These are phyloP conservation scores for Hyaloscypha finlandica DNA, from an alignment of 495 filamentous ascomycete genomes.

Conservation along the genomic window DNA sequence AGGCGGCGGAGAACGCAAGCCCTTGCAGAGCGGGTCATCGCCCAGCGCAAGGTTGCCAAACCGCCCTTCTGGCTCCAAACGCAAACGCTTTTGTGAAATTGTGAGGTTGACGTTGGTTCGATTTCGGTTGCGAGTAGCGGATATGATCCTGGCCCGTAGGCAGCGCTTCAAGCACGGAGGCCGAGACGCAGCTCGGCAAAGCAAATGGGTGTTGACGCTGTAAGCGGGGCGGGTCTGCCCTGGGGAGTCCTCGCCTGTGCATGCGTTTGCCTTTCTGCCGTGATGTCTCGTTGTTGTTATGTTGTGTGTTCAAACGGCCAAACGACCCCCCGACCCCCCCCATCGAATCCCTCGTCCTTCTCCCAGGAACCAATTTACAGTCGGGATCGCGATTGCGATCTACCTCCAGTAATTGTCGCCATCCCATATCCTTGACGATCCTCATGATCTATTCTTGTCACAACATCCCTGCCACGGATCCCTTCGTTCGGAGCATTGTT, in stretches of 20 bases:
- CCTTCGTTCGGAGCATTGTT: constrained; percentile 28
- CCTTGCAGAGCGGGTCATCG: no score
- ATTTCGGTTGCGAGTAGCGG: constrained; percentile 2
- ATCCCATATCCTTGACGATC: constrained; percentile 4
- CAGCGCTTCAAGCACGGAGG: constrained; percentile 26
- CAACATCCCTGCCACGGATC: constrained; percentile 20
- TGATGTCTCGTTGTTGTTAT: background rate
- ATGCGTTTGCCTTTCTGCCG: background rate
- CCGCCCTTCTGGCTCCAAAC: background rate
- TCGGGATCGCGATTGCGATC: no score
- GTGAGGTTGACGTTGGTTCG: background rate
- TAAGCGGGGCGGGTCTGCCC: constrained; percentile 17
- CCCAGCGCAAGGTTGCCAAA: background rate
- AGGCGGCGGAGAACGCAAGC: background rate
- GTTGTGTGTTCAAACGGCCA: constrained; percentile 5
- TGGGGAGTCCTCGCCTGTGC: constrained; percentile 1
- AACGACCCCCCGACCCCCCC: background rate
- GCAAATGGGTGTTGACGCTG: constrained; percentile 24
- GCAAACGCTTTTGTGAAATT: background rate
- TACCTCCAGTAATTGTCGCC: background rate
- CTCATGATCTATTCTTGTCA: constrained; percentile 22
- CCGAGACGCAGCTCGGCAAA: constrained; percentile 31
- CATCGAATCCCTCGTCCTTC: background rate
- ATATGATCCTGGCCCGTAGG: background rate
- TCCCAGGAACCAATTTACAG: background rate